Conservation (phyloP, 1,139 yeast species). For the Candida tropicalis region DNA sequence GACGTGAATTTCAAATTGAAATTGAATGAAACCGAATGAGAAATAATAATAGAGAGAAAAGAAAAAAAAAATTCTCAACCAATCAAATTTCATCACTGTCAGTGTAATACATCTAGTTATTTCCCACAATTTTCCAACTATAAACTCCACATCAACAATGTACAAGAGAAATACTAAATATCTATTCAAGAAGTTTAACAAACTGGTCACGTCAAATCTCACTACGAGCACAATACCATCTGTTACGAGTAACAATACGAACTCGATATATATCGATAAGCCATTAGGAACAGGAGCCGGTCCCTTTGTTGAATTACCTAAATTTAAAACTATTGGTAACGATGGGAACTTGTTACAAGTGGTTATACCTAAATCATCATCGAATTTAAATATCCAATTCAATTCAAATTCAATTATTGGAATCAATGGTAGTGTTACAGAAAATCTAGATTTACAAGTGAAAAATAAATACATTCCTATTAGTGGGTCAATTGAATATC, state of each 20-base stretch:
- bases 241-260: neutral
- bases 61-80: too few species aligned
- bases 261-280: conserved; percentile 11
- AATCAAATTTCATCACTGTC: too few species aligned
- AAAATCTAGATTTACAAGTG: neutral
- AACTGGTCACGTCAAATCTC: neutral
- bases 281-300: conserved; percentile 35
- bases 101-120: too few species aligned
- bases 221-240: too few species aligned
- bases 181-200: neutral
- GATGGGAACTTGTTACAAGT: conserved; percentile 36
- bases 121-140: too few species aligned
- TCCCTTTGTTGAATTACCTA: conserved; percentile 43
- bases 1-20: too few species aligned
- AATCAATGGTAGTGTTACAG: conserved; percentile 35
- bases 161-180: neutral
- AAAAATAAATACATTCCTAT: neutral
- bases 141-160: too few species aligned
- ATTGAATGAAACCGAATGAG: too few species aligned
- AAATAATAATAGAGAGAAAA: too few species aligned
- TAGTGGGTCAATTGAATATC: conserved; percentile 19
- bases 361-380: conserved; percentile 34
- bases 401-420: conserved; percentile 27
- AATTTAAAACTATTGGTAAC: conserved; percentile 34
- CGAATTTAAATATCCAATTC: conserved; percentile 31